phyloP scores from a whole-genome alignment of 176 grass and related monocot genomes.

The Oryza punctata region DNA sequence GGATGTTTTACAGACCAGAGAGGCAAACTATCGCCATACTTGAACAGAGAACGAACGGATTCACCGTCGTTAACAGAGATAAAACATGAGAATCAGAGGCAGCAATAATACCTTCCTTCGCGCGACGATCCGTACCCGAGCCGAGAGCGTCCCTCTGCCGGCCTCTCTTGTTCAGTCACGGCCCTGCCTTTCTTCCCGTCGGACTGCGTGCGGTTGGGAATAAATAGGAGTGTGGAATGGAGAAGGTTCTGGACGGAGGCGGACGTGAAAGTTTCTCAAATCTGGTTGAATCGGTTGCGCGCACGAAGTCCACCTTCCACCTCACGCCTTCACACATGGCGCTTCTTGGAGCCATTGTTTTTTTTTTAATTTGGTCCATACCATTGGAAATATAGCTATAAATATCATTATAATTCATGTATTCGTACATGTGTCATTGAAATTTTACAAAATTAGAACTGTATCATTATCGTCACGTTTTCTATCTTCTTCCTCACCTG shows the following conservation, averaged over 20 bases:
- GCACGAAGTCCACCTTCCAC: not conserved
- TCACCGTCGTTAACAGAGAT: not conserved
- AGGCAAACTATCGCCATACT: not conserved
- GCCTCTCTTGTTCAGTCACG: not conserved
- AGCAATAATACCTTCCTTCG: conserved; percentile 23
- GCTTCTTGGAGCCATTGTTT: not conserved
- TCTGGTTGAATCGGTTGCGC: conserved; percentile 39
- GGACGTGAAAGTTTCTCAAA: conserved; percentile 53
- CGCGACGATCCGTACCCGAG: not conserved
- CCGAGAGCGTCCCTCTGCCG: not conserved
- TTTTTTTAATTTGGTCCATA: too few relatives aligned
- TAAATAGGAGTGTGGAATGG: conserved; percentile 29
- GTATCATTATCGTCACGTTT: too few relatives aligned
- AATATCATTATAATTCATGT: too few relatives aligned
- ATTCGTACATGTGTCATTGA: too few relatives aligned
- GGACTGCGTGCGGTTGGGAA: not conserved
- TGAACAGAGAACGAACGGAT: too few relatives aligned
- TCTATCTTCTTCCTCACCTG: too few relatives aligned
- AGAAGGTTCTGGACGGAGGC: conserved; percentile 52
- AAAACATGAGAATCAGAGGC: not conserved
- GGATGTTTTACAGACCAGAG: not conserved
- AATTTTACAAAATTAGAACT: too few relatives aligned
- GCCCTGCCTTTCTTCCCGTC: not conserved
- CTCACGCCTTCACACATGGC: conserved; percentile 32
- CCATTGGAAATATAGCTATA: too few relatives aligned